Evolutionary conservation across 176 grass and related monocot genomes (phyloP).

Genomic region (Hordeum vulgare): DNA sequence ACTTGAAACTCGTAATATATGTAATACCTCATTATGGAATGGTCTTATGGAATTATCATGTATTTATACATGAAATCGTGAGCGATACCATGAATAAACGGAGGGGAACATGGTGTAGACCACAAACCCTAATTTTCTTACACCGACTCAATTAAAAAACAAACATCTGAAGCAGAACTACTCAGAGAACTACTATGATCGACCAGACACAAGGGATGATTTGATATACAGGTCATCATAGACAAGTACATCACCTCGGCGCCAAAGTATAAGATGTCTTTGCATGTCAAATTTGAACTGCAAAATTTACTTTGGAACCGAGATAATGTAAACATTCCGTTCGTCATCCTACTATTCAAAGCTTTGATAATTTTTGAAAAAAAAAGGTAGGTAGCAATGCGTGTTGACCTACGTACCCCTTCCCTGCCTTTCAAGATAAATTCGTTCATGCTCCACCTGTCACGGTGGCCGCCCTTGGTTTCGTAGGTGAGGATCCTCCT

Average conservation of each 20-base stretch:
- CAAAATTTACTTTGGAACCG: too few species aligned
- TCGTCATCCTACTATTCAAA: not conserved
- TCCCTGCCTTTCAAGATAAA: not conserved
- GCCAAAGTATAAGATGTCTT: too few species aligned
- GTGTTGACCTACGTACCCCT: not conserved
- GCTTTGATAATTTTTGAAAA: not conserved
- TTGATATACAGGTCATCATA: not conserved
- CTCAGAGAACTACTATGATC: not conserved
- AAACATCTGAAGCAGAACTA: not conserved
- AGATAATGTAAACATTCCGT: too few species aligned
- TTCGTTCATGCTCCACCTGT: constrained; percentile 41
- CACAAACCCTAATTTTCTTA: too few species aligned
- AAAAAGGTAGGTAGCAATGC: not conserved
- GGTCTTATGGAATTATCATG: not conserved
- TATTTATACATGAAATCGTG: too few species aligned
- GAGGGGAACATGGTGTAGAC: too few species aligned
- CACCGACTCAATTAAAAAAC: not conserved
- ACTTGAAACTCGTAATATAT: not conserved
- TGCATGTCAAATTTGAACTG: too few species aligned
- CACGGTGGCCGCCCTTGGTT: not conserved
- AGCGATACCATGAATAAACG: too few species aligned
- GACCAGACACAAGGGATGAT: not conserved
- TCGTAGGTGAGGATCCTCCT: constrained; percentile 24
- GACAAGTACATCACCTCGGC: not conserved
- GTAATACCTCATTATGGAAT: not conserved